Base-by-base conservation (phyloP, 495 filamentous ascomycete species). In the Talaromyces adpressus region DNA sequence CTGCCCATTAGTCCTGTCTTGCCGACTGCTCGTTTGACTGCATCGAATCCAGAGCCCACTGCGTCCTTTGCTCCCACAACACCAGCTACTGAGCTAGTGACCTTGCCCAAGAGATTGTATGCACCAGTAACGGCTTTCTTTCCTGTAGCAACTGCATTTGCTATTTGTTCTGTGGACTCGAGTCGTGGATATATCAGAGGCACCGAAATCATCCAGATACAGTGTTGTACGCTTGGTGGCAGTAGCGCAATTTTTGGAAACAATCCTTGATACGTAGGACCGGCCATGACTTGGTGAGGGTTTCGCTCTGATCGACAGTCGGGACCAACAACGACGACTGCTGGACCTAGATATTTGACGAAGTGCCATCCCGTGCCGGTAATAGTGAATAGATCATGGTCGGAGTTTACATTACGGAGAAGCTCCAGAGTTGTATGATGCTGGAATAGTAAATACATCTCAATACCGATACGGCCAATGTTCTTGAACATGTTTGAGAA, bases 371-470 rank as follows among this genome's bases (percentile, higher is more conserved):
- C 94, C 1, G 91, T 88, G 8, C 94, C 95, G 0, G 94, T 98
- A 61, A 98, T 91, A 2, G 94, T 98, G 81, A 98, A 98, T 29
- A 98, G 83, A 68, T 98, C 94, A 25, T 85, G 81, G 63, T 98
- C 95, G 57, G 89, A 89, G 68, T 81, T 87, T 61, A 93, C 86
- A 65, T 91, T 91, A 32, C 93, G 88, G 18, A 98, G 85, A 32
- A 98, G 89, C 68, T 98, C 95, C 18, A 95, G 84, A 1, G 92
- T 97, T 0, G 95, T 97, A 73, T 98, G 94, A 71, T 98, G 94
- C 69, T 98, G 94, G 79, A 98, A 98, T 20, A 98, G 86, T n/a
- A 98, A 82, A 70, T 97, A 98, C 91, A 96, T 97, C 64, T 97
- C 92, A 61, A 96, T 93, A n/a, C 91, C 95, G 29, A 98, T 88